phyloP scores from a whole-genome alignment of 2,329 filamentous ascomycete species.

The Arthrinium phaeospermum region DNA sequence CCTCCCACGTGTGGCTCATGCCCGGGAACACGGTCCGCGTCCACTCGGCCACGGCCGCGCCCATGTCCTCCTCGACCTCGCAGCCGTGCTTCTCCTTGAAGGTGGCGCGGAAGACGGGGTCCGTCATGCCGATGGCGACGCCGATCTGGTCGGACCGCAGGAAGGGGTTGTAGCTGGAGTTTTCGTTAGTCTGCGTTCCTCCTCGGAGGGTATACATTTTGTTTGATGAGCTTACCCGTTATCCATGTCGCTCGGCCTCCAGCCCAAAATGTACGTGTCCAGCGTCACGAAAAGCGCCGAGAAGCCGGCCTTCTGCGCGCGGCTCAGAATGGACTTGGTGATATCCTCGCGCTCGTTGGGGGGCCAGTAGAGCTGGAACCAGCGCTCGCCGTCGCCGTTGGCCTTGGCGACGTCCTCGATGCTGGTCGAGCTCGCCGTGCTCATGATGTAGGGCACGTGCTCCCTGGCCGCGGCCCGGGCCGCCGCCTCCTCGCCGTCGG shows the following conservation, averaged over 20 bases:
- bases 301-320: constrained; percentile 32
- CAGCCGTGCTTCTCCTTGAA: constrained; percentile 31
- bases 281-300: constrained; percentile 34
- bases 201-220: constrained; percentile 29
- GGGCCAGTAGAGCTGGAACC: constrained; percentile 39
- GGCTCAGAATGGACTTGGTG: constrained; percentile 31
- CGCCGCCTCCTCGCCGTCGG: constrained; percentile 32
- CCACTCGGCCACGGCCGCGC: constrained; percentile 33
- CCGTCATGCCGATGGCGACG: constrained; percentile 34
- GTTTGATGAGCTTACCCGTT: constrained; percentile 26
- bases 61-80: constrained; percentile 31
- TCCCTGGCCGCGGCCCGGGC: constrained; percentile 30
- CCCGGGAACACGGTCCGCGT: constrained; percentile 35
- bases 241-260: constrained; percentile 35
- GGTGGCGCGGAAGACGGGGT: constrained; percentile 33
- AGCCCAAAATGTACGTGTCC: constrained; percentile 37
- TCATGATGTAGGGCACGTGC: constrained; percentile 33
- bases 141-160: constrained; percentile 35
- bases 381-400: constrained; percentile 32
- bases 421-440: constrained; percentile 34
- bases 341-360: constrained; percentile 31
- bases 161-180: constrained; percentile 34
- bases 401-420: constrained; percentile 37
- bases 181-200: not conserved
- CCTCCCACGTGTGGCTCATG: constrained; percentile 33